phyloP scores from a whole-genome alignment of 768 basidiomycete species.

The Leccinum disarticulatum region DNA sequence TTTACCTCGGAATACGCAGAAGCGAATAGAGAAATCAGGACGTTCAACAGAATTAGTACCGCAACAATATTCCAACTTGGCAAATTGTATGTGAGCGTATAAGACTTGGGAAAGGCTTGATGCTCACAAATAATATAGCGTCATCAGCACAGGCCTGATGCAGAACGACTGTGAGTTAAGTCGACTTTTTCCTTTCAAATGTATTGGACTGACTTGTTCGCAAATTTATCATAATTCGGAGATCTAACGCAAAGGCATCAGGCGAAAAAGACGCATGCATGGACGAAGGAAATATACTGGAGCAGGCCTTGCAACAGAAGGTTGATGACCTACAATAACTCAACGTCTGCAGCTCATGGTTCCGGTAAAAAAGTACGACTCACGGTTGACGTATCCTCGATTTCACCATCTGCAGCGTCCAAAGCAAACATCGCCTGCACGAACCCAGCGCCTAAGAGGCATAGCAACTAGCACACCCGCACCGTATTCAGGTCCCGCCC shows the following conservation, averaged over 20 bases:
- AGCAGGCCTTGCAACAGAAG: slow-evolving; percentile 76
- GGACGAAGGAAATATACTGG: slow-evolving; percentile 46
- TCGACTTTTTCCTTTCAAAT: not conserved
- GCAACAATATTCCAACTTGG: slow-evolving; percentile 80
- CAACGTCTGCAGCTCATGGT: slow-evolving; percentile 2
- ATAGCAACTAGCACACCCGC: slow-evolving; percentile 55
- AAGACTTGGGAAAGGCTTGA: not conserved
- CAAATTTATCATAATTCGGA: slow-evolving; percentile 64
- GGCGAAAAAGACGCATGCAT: not conserved
- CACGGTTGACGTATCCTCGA: slow-evolving; percentile 52
- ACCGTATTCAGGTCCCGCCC: not conserved
- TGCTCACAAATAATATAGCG: slow-evolving; percentile 77
- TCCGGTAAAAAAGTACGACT: slow-evolving; percentile 17
- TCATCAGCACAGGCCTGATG: slow-evolving; percentile 54
- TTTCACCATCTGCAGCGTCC: slow-evolving; percentile 84
- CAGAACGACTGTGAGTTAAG: slow-evolving; percentile 1
- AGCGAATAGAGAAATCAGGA: slow-evolving; percentile 93
- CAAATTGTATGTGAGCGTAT: not conserved
- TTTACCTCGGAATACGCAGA: slow-evolving; percentile 87
- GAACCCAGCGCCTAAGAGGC: slow-evolving; percentile 82
- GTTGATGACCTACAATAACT: slow-evolving; percentile 55
- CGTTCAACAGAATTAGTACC: slow-evolving; percentile 83
- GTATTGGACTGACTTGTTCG: slow-evolving; percentile 38
- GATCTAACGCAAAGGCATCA: slow-evolving; percentile 39
- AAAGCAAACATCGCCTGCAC: slow-evolving; percentile 85